phyloP scores from a whole-genome alignment of 148 eudicot species.

The Rhododendron simsii region DNA sequence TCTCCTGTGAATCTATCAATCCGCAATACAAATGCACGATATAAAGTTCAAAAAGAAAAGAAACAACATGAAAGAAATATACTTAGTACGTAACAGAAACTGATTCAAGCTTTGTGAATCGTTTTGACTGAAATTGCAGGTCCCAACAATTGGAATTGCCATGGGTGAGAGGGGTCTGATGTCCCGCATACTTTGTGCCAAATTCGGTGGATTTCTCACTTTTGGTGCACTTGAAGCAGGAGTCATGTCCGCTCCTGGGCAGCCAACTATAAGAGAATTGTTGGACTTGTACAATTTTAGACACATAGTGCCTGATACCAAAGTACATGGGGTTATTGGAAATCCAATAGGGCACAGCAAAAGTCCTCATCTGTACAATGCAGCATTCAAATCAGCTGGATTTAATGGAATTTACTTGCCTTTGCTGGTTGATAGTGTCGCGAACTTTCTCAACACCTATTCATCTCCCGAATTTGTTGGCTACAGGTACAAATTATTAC shows the following conservation, averaged over 20 bases:
- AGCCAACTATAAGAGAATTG: conserved; percentile 62
- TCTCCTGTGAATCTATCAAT: not conserved
- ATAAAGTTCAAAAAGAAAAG: no score
- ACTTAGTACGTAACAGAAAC: not conserved
- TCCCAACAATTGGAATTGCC: conserved; percentile 74
- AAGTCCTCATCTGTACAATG: conserved; percentile 61
- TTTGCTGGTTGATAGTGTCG: conserved; percentile 62
- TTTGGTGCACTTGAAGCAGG: conserved; percentile 65
- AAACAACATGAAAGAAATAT: not conserved
- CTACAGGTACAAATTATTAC: conserved; percentile 45
- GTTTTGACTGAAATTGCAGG: conserved; percentile 28
- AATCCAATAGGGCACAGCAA: conserved; percentile 88
- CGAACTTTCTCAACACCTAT: conserved; percentile 53
- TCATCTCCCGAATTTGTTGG: conserved; percentile 73
- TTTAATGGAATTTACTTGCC: conserved; percentile 60
- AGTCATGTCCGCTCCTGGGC: conserved; percentile 75
- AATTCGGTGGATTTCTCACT: conserved; percentile 75
- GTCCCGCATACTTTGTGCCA: conserved; percentile 70
- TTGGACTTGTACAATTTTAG: conserved; percentile 70
- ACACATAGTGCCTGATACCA: conserved; percentile 54
- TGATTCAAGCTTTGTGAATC: not conserved
- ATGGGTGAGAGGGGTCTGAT: conserved; percentile 80
- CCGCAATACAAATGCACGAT: no score
- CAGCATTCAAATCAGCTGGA: conserved; percentile 55
- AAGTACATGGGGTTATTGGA: conserved; percentile 72